Base-by-base conservation (phyloP, 2,329 filamentous ascomycete species). In the Apiospora phragmitis region DNA sequence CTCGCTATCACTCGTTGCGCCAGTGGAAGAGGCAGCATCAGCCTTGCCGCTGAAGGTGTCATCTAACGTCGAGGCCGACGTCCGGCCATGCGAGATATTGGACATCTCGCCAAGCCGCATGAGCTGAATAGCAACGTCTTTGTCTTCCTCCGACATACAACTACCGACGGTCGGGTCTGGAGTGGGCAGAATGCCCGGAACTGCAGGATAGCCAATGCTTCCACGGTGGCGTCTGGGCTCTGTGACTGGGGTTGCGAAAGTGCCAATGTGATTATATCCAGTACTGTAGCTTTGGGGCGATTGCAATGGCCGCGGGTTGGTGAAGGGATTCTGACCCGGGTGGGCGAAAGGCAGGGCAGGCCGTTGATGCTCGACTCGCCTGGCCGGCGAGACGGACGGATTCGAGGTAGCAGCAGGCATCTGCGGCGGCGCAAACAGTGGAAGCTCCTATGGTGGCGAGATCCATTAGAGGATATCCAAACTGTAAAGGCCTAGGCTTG, bases 141-240 rank as follows among this genome's bases (percentile, higher is more conserved):
- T 92, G 76, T 92, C 90, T 82, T 99, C 96, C 80, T 99, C 96
- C 18, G 95, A 98, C 81, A 99, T 95, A 81, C 94, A 97, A 83
- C 95, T 98, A 69, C 94, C 94, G 76, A 98, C 93, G 16, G 96
- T 99, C n/a, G 95, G 95, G 77, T 98, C 96, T 35, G 96, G 96
- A 2, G 96, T 99, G 26, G 95, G 95, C 73, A 98, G 85, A 75
- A 97, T 89, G 69, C 91, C 90, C 67, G 83, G 80, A 73, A 84
- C 82, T 74, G 83, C 82, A 45, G 87, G 84, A 74, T 89, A 88
- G 71, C 85, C 86, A 72, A 89, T 86, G 77, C 90, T 90, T 70
- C 89, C 88, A 71, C 92, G 91, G 75, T 91, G 86, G 73, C 91
- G 90, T 79, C 91, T 91, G 73, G 85, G 85, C 81, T 92, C 88